Percentiles rank a stretch among this genome's conserved stretches.
Conservation (phyloP, 805 yeast genomes). For the Wickerhamomyces hampshirensis region DNA sequence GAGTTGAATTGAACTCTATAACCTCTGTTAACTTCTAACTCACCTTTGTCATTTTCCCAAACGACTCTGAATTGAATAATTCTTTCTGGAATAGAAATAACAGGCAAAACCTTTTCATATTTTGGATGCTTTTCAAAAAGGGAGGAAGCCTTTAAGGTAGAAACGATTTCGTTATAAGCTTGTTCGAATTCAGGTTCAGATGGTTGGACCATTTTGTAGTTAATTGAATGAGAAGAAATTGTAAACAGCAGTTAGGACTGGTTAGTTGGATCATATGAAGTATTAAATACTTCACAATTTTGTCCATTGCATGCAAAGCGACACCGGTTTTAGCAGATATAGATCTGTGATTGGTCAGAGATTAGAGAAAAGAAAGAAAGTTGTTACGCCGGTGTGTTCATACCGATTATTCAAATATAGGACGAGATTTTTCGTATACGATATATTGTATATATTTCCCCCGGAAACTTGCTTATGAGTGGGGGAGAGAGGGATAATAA, state of each 20-base stretch:
- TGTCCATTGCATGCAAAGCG: constrained; percentile 2
- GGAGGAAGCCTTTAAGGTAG: constrained; percentile 87
- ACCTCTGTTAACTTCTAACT: constrained; percentile 91
- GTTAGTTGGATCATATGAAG: background rate
- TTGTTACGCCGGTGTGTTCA: constrained; percentile 17
- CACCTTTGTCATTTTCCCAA: constrained; percentile 96
- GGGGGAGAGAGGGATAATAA: too few relatives aligned
- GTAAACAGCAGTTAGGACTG: too few relatives aligned
- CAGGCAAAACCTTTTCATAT: constrained; percentile 81
- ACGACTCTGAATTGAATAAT: constrained; percentile 93
- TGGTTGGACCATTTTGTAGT: constrained; percentile 63
- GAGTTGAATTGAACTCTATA: constrained; percentile 98
- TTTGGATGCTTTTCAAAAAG: constrained; percentile 86
- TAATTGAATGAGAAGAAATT: background rate
- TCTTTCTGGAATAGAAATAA: constrained; percentile 93
- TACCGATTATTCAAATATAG: constrained; percentile 8
- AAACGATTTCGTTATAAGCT: constrained; percentile 90
- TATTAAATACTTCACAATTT: background rate
- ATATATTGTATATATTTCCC: too few relatives aligned
- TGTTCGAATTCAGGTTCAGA: constrained; percentile 98
- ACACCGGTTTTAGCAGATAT: constrained; percentile 5
- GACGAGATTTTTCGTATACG: too few relatives aligned
- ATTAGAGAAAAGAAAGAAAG: constrained; percentile 7
- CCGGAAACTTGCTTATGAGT: too few relatives aligned
- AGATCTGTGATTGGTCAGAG: constrained; percentile 19